A percentile compares a stretch with the other conserved stretches of the same genome.
These are phyloP conservation scores for Colletotrichum simmondsii DNA, from an alignment of 2,329 filamentous ascomycete species.

Conservation along the genomic window DNA sequence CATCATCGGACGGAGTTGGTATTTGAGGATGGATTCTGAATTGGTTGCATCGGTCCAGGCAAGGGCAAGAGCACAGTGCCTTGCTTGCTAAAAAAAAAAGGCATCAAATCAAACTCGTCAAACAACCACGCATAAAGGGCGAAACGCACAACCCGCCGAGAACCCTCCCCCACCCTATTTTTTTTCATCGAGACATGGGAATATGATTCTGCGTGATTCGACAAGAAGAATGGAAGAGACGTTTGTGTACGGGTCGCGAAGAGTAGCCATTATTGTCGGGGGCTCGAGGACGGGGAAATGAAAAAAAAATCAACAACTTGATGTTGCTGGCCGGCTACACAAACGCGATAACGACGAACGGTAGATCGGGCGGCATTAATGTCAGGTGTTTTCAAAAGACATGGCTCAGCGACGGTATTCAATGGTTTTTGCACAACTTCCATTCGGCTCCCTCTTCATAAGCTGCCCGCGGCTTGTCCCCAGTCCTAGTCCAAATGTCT, in stretches of 20 bases:
- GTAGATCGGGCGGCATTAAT: constrained; percentile 35
- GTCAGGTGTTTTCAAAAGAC: constrained; percentile 35
- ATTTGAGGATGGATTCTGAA: constrained; percentile 71
- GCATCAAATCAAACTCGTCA: constrained; percentile 66
- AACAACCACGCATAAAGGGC: constrained; percentile 40
- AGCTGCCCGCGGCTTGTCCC: not conserved
- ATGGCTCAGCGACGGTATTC: constrained; percentile 35
- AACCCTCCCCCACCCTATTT: constrained; percentile 35
- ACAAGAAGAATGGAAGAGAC: constrained; percentile 14
- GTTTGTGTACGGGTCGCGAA: constrained; percentile 25
- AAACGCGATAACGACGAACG: constrained; percentile 33
- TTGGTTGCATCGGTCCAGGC: constrained; percentile 69
- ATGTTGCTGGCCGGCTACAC: constrained; percentile 35
- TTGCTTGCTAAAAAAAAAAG: constrained; percentile 57
- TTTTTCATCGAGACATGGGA: constrained; percentile 28
- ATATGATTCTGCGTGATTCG: constrained; percentile 33
- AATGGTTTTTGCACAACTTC: constrained; percentile 30
- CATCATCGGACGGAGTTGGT: constrained; percentile 67
- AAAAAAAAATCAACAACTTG: constrained; percentile 34
- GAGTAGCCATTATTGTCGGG: constrained; percentile 31
- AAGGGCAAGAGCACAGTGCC: constrained; percentile 63
- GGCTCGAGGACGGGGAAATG: constrained; percentile 32
- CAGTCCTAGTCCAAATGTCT: not conserved
- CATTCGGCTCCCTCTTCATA: not conserved
- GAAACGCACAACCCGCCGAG: constrained; percentile 35